Conservation (phyloP, 2,329 filamentous ascomycete genomes). For the Celoporthe dispersa region DNA sequence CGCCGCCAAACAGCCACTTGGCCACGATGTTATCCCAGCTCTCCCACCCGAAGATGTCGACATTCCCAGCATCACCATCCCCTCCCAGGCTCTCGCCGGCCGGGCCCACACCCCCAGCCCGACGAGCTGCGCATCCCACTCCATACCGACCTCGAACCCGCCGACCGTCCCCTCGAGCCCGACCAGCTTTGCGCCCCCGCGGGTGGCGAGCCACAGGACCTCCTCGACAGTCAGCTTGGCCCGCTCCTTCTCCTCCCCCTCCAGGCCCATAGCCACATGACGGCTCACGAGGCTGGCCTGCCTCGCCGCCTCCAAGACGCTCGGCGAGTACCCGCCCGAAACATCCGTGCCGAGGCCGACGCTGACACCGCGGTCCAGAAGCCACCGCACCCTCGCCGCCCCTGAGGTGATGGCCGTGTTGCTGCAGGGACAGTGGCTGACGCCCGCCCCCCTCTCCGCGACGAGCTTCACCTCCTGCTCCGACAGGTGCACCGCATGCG, state of each 20-base stretch:
- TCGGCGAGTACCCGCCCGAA: conserved; percentile 82
- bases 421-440: conserved; percentile 85
- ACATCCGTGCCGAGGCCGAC: conserved; percentile 92
- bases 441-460: conserved; percentile 62
- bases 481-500: conserved; percentile 80
- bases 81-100: conserved; percentile 44
- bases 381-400: conserved; percentile 71
- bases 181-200: conserved; percentile 83
- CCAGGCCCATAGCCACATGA: conserved; percentile 63
- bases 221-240: conserved; percentile 83
- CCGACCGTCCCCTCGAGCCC: conserved; percentile 75
- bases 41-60: conserved; percentile 93
- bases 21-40: conserved; percentile 82
- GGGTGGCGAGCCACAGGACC: conserved; percentile 81
- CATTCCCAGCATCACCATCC: conserved; percentile 47
- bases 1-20: conserved; percentile 94
- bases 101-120: conserved; percentile 58
- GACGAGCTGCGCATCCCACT: conserved; percentile 90
- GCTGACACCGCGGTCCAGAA: conserved; percentile 75
- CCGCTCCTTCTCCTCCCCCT: conserved; percentile 40
- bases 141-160: conserved; percentile 82
- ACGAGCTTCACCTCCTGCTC: conserved; percentile 70
- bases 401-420: conserved; percentile 85
- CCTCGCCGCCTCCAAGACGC: conserved; percentile 79
- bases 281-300: conserved; percentile 81